Conservation (phyloP, 2,329 filamentous ascomycete species). For the Rhinocladiella similis region DNA sequence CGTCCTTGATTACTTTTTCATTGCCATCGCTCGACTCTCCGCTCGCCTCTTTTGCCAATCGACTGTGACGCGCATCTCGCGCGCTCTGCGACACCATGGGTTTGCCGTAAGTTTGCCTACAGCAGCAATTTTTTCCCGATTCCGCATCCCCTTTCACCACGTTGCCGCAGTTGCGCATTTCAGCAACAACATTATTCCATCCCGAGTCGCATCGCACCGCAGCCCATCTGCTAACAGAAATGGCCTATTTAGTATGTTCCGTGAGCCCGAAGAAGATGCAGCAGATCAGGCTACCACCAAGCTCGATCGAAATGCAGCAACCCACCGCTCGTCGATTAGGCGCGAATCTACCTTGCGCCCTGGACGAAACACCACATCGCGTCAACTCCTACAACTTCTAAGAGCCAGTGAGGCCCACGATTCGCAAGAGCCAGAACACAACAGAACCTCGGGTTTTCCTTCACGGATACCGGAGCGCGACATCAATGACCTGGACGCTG, state of each 20-base stretch:
- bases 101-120: conserved; percentile 45
- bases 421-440: conserved; percentile 5
- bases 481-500: conserved; percentile 16
- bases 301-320: conserved; percentile 52
- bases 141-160: conserved; percentile 13
- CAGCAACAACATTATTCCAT: conserved; percentile 22
- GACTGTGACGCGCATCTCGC: conserved; percentile 14
- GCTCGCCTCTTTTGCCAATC: conserved; percentile 24
- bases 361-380: conserved; percentile 15
- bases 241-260: conserved; percentile 50
- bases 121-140: conserved; percentile 13
- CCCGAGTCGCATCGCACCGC: neutral
- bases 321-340: conserved; percentile 58
- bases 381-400: conserved; percentile 18
- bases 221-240: conserved; percentile 9
- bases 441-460: neutral
- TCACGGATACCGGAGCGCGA: conserved; percentile 12
- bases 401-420: conserved; percentile 13
- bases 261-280: conserved; percentile 51
- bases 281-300: conserved; percentile 47
- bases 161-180: conserved; percentile 18
- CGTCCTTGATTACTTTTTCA: conserved; percentile 7
- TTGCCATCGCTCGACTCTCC: conserved; percentile 21
- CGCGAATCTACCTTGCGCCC: conserved; percentile 44
- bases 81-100: conserved; percentile 42